A percentile compares a stretch with the other conserved stretches of the same genome.
Evolutionary conservation across 768 basidiomycete species (phyloP).

Genomic region (Termitomyces sp.): DNA sequence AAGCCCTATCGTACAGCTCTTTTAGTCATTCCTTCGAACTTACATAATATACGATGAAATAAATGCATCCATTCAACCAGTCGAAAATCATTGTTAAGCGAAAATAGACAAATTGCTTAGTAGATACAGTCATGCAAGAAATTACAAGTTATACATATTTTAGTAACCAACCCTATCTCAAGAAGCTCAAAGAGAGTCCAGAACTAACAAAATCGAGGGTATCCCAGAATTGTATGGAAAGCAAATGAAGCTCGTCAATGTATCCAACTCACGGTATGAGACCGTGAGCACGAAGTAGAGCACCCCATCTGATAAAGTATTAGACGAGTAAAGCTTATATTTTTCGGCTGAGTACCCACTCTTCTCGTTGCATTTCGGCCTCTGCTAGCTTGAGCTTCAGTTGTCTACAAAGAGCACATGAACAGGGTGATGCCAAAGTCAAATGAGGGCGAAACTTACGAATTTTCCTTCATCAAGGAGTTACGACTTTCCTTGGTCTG

Average conservation of each 20-base stretch:
- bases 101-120: slow-evolving; percentile 1
- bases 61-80: slow-evolving; percentile 1
- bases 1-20: slow-evolving; percentile 11
- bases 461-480: slow-evolving; percentile 70
- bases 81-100: neutral
- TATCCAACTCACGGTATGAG: slow-evolving; percentile 27
- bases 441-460: slow-evolving; percentile 41
- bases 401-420: slow-evolving; percentile 36
- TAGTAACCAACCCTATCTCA: slow-evolving; percentile 1
- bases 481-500: slow-evolving; percentile 75
- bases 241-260: neutral
- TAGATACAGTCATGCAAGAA: slow-evolving; percentile 15
- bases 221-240: slow-evolving; percentile 1
- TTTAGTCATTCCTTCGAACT: slow-evolving; percentile 3
- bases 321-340: slow-evolving; percentile 5
- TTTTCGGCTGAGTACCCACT: slow-evolving; percentile 46
- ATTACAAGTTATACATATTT: slow-evolving; percentile 13
- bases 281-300: slow-evolving; percentile 48
- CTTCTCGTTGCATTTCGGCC: slow-evolving; percentile 69
- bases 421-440: neutral
- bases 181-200: slow-evolving; percentile 6
- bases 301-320: slow-evolving; percentile 51
- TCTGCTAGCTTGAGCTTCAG: slow-evolving; percentile 68
- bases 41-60: neutral
- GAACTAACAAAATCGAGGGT: slow-evolving; percentile 6